Conservation (phyloP, 371 early-diverging fungal genomes). For the Entomophthora muscae region DNA sequence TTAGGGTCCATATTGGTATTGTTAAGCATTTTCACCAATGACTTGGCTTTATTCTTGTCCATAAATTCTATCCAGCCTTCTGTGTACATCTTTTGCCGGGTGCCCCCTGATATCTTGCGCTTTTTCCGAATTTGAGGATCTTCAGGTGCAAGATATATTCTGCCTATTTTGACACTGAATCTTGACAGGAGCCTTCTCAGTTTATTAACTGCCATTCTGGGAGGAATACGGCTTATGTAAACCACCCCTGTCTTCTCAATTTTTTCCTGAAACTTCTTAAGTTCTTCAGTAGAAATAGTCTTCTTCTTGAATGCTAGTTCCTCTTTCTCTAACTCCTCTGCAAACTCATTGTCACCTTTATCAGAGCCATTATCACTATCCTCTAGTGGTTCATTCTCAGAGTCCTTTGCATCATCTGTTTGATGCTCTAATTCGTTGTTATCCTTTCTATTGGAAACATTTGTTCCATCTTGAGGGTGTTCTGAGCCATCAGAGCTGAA, state of each 20-base stretch:
- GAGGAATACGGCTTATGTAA: constrained; percentile 80
- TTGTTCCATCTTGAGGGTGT: too few relatives aligned
- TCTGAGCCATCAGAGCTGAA: too few relatives aligned
- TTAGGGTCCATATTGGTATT: constrained; percentile 65
- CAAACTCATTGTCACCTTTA: neutral
- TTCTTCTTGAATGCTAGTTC: neutral
- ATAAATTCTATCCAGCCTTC: constrained; percentile 97
- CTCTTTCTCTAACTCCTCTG: neutral
- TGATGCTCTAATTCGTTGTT: too few relatives aligned
- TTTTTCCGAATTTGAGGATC: constrained; percentile 32
- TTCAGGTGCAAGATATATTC: constrained; percentile 76
- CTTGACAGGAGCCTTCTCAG: constrained; percentile 44
- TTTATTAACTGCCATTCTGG: constrained; percentile 75
- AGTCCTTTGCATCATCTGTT: too few relatives aligned
- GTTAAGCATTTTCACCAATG: constrained; percentile 58
- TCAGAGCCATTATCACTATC: too few relatives aligned
- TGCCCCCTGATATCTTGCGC: constrained; percentile 49
- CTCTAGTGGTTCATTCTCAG: too few relatives aligned
- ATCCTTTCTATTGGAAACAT: too few relatives aligned
- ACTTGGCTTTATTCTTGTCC: constrained; percentile 74
- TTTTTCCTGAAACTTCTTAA: constrained; percentile 38
- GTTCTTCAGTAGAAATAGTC: neutral
- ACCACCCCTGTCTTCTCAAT: constrained; percentile 68
- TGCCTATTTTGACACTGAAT: constrained; percentile 58
- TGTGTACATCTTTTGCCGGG: constrained; percentile 60